Evolutionary conservation across 2,329 filamentous ascomycete genomes (phyloP), one percentile per base, ranked within the genome.

Genomic region (Neophaeococcomyces mojaviensis): DNA sequence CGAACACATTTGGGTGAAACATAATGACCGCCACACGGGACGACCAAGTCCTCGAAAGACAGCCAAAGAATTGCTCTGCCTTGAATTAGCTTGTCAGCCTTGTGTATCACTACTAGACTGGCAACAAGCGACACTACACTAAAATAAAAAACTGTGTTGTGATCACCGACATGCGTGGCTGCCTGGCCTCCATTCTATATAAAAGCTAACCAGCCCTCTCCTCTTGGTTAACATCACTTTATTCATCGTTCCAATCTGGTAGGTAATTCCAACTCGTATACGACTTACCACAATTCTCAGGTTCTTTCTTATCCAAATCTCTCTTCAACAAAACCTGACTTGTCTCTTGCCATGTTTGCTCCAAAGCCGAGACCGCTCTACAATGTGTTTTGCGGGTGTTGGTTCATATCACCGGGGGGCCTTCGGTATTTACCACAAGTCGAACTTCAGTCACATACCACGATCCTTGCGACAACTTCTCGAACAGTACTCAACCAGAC

Each of bases 351-450:
- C 41, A 44, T 33, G 31, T 44, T 39, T 28, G 44, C 39, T n/a
- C n/a, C 30, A 38, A 46, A 22, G 38, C 28, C 33, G 15, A 30
- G 19, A 19, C 22, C 39, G 12, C n/a, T 42, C 47, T 40, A 28
- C 36, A 34, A 13, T n/a, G 19, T 16, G 37, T 22, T 47, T 22
- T 52, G 51, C 39, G 53, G 53, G 1, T 55, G 49, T 41, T 55
- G 49, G 51, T 47, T 41, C 22, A 41, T 38, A 10, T 10, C 18
- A 34, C n/a, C 46, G 10, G 13, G 30, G n/a, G n/a, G 8, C 8
- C 19, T 22, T 22, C 24, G 58, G 24, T 79, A 77, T 49, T 70
- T 86, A 3, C 80, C 81, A 1, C 77, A 79, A 47, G 65, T 83
- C 30, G 63, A 73, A 7, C 65, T 81, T 43, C 64, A 74, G 42